Base-by-base conservation (phyloP, 306 rosid genomes). In the Rosa multiflora region DNA sequence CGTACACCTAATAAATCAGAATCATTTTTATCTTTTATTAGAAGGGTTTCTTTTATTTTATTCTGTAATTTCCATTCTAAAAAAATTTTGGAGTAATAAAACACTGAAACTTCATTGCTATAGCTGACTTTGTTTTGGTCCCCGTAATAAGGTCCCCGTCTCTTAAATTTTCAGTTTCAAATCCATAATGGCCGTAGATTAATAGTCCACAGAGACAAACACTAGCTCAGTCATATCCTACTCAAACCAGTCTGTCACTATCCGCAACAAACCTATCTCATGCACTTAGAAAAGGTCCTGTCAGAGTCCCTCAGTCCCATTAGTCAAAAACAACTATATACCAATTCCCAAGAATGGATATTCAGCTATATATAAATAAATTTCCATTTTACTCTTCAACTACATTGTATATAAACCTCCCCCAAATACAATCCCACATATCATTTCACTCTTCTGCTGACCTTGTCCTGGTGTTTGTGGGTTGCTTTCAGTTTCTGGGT, bases 401-500 rank as follows among this genome's bases (percentile, higher is more conserved):
- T 32, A 32, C 21, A 35, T 64, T 7, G 69, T 66, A 3, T 62
- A 26, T 62, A 62, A 59, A 39, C 70, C 46, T 66, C 12, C 23
- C 70, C 70, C 23, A 66, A 5, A 63, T 63, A 63, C 9, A 29
- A 63, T 63, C 20, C 43, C 70, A 17, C 7, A 7, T 17, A 8
- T 17, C 47, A 66, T 2, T 66, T 35, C 46, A 37, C 13, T 66
- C 70, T 66, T 35, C 47, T 66, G 5, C 46, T 15, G 12, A 14
- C 11, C 20, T 39, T 42, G 56, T 75, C 18, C 46, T 17, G 56
- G 10, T 75, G 58, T 23, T 59, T 44, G 18, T 37, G 21, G 53
- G 10, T 5, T 39, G 15, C 56, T 48, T 56, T n/a, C 44, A 53
- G 68, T 77, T 53, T 29, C 74, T 79, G 76, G 70, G 42, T 66